phyloP scores from a whole-genome alignment of 768 basidiomycete species.

The Pisolithus albus region DNA sequence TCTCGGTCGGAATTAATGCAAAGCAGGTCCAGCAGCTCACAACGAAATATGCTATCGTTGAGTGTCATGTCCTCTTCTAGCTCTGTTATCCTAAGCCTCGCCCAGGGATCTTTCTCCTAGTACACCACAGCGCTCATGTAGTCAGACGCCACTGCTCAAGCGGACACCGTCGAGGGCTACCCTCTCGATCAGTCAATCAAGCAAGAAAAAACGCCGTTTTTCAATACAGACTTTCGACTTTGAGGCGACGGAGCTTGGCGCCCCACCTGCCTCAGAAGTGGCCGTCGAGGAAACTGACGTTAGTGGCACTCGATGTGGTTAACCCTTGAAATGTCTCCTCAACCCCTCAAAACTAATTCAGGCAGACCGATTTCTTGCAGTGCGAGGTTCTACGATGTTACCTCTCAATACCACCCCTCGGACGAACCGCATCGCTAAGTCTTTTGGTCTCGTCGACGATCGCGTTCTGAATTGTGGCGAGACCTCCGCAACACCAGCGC shows the following conservation, averaged over 20 bases:
- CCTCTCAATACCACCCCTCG: constrained; percentile 61
- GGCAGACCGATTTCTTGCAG: constrained; percentile 58
- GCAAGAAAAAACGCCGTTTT: constrained; percentile 35
- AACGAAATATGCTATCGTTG: constrained; percentile 23
- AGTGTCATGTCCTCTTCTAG: constrained; percentile 13
- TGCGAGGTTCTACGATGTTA: constrained; percentile 41
- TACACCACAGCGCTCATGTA: constrained; percentile 21
- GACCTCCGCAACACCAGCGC: constrained; percentile 24
- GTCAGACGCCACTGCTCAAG: constrained; percentile 25
- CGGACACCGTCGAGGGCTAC: constrained; percentile 33
- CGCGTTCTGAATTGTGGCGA: constrained; percentile 50
- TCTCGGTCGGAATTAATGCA: too few relatives aligned
- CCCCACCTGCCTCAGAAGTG: constrained; percentile 9
- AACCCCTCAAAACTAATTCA: constrained; percentile 17
- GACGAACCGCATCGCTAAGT: constrained; percentile 57
- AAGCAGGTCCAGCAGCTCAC: background rate
- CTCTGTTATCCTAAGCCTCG: constrained; percentile 12
- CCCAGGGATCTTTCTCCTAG: constrained; percentile 20
- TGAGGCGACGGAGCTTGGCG: constrained; percentile 24
- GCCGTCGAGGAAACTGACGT: constrained; percentile 24
- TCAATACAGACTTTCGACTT: constrained; percentile 36
- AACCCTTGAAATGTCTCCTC: background rate
- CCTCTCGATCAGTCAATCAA: constrained; percentile 34
- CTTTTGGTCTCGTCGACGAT: constrained; percentile 54
- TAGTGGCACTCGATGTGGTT: constrained; percentile 10